These are phyloP conservation scores for Teunomyces lycoperdinae DNA, from an alignment of 805 yeast genomes.

Conservation along the genomic window DNA sequence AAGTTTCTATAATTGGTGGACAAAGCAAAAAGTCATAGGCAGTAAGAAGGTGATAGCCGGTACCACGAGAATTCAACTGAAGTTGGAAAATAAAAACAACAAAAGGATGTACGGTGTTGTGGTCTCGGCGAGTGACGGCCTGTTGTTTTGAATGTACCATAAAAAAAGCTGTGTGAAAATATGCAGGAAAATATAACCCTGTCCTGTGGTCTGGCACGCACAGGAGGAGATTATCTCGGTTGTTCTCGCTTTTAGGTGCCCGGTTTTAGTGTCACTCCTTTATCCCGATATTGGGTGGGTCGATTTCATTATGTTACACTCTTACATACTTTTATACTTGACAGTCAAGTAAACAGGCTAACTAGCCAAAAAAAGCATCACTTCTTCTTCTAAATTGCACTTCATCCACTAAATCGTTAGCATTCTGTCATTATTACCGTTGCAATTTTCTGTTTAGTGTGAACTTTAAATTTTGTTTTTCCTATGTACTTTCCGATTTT, in stretches of 20 bases:
- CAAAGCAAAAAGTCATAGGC: background rate
- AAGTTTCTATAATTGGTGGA: background rate
- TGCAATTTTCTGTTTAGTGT: background rate
- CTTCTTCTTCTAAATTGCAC: too few species aligned
- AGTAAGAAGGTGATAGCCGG: constrained; percentile 1
- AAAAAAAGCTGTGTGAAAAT: background rate
- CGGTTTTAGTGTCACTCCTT: background rate
- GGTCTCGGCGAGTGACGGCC: constrained; percentile 2
- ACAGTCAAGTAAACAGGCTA: too few species aligned
- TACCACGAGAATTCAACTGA: background rate
- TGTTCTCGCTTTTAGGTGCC: background rate
- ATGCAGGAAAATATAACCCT: background rate
- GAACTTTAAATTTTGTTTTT: background rate
- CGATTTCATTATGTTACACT: too few species aligned
- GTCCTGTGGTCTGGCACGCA: background rate
- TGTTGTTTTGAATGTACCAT: constrained; percentile 2
- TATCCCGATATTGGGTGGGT: background rate
- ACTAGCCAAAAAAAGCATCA: too few species aligned
- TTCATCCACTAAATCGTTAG: too few species aligned
- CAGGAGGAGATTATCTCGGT: background rate
- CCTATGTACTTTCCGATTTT: background rate
- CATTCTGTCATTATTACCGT: too few species aligned
- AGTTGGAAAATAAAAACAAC: background rate
- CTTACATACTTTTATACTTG: too few species aligned
- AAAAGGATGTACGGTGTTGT: background rate